Evolutionary conservation across 2,329 filamentous ascomycete genomes (phyloP).

Genomic region (Pseudomassariella vexata): DNA sequence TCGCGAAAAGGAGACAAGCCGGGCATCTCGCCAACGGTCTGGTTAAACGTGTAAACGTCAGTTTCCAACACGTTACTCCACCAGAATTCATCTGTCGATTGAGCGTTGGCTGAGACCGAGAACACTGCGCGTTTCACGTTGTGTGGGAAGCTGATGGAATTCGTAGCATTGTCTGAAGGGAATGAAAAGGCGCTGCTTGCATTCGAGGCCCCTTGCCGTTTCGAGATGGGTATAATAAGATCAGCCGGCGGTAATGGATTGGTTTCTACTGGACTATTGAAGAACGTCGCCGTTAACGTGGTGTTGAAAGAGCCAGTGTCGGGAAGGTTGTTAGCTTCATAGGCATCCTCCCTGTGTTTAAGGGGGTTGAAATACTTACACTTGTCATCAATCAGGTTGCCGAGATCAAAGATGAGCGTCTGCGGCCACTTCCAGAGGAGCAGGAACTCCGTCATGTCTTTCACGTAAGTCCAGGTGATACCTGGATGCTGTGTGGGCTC

Average conservation of each 20-base stretch:
- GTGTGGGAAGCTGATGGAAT: slow-evolving; percentile 51
- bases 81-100: slow-evolving; percentile 75
- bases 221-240: slow-evolving; percentile 60
- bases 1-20: slow-evolving; percentile 67
- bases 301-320: slow-evolving; percentile 59
- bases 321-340: too few species aligned
- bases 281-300: slow-evolving; percentile 57
- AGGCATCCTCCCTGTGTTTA: too few species aligned
- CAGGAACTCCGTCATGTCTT: slow-evolving; percentile 59
- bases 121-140: slow-evolving; percentile 64
- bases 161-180: slow-evolving; percentile 54
- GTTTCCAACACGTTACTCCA: slow-evolving; percentile 67
- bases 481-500: slow-evolving; percentile 53
- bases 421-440: slow-evolving; percentile 53
- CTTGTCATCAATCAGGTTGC: slow-evolving; percentile 52
- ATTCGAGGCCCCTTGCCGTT: slow-evolving; percentile 39
- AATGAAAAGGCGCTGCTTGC: slow-evolving; percentile 59
- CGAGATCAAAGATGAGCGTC: slow-evolving; percentile 62
- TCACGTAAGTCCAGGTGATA: slow-evolving; percentile 59
- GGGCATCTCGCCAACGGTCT: slow-evolving; percentile 47
- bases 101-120: slow-evolving; percentile 67
- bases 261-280: slow-evolving; percentile 30
- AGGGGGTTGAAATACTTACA: too few species aligned
- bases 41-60: slow-evolving; percentile 50
- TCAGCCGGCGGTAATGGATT: slow-evolving; percentile 46